Evolutionary conservation across 2,329 filamentous ascomycete species (phyloP).

Genomic region (Cercospora sesami): DNA sequence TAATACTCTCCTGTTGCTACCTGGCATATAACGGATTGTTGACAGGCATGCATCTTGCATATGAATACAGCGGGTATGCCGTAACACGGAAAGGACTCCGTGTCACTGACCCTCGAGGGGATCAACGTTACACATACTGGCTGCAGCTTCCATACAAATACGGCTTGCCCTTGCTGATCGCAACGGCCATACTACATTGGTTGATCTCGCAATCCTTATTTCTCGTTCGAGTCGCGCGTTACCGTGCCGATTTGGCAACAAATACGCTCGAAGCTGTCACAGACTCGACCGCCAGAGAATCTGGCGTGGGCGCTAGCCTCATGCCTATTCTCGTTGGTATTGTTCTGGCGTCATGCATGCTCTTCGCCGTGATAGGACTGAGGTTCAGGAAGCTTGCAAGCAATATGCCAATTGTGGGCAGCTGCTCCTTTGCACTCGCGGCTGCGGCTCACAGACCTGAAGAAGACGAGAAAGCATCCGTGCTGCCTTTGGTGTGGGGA

Average conservation of each 20-base stretch:
- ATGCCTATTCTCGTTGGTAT: constrained; percentile 9
- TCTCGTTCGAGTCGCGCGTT: constrained; percentile 36
- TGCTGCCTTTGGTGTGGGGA: constrained; percentile 28
- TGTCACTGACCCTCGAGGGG: constrained; percentile 40
- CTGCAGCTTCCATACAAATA: constrained; percentile 44
- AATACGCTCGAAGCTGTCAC: no score
- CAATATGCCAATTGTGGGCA: constrained; percentile 25
- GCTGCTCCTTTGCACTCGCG: constrained; percentile 27
- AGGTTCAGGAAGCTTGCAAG: constrained; percentile 17
- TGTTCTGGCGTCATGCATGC: background rate
- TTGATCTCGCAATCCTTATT: constrained; percentile 49
- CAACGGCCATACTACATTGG: constrained; percentile 45
- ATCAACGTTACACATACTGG: constrained; percentile 46
- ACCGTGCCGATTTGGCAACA: constrained; percentile 6
- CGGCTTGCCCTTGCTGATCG: constrained; percentile 40
- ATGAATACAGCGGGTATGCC: constrained; percentile 49
- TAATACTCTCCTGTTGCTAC: constrained; percentile 51
- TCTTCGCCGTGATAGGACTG: constrained; percentile 11
- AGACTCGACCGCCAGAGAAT: no score
- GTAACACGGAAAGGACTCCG: constrained; percentile 32
- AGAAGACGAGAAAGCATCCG: constrained; percentile 25
- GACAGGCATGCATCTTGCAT: no score
- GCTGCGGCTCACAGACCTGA: constrained; percentile 25
- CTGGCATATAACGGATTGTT: no score
- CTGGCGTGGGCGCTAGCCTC: background rate